Evolutionary conservation across 129 eudicot genomes (phyloP).

Genomic region (Flaveria robusta): DNA sequence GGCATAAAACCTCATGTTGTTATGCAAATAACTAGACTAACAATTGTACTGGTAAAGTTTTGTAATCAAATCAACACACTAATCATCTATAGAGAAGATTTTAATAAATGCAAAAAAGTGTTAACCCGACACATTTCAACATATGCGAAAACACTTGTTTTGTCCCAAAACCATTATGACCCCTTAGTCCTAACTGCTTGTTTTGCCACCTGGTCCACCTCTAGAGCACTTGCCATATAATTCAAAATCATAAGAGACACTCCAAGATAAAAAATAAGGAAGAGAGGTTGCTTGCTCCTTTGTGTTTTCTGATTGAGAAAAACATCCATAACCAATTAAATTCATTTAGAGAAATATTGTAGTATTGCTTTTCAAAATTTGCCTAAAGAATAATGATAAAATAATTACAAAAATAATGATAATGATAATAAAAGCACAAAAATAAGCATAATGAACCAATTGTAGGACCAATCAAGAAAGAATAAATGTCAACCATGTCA

Average conservation of each 20-base stretch:
- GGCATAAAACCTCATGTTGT: not conserved
- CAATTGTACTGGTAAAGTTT: too few relatives aligned
- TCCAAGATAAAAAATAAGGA: not conserved
- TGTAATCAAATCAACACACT: not conserved
- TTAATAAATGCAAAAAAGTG: not conserved
- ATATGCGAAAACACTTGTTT: not conserved
- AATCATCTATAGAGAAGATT: not conserved
- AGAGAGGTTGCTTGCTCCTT: not conserved
- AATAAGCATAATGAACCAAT: not conserved
- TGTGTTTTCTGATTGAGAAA: slow-evolving; percentile 18
- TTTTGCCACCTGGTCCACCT: not conserved
- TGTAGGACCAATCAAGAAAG: not conserved
- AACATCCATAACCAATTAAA: not conserved
- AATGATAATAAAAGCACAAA: slow-evolving; percentile 1
- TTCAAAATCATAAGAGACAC: not conserved
- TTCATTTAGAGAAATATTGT: not conserved
- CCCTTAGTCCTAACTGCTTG: not conserved
- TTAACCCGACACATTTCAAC: not conserved
- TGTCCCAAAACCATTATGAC: too few relatives aligned
- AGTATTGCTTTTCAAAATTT: slow-evolving; percentile 12
- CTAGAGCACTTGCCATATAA: not conserved
- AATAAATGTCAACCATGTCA: slow-evolving; percentile 20
- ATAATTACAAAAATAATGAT: not conserved
- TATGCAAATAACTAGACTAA: not conserved
- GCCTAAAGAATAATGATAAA: slow-evolving; percentile 14